Evolutionary conservation across 1,284 basidiomycete species (phyloP), one percentile per base, ranked within the genome.

Genomic region (Moesziomyces antarcticus): DNA sequence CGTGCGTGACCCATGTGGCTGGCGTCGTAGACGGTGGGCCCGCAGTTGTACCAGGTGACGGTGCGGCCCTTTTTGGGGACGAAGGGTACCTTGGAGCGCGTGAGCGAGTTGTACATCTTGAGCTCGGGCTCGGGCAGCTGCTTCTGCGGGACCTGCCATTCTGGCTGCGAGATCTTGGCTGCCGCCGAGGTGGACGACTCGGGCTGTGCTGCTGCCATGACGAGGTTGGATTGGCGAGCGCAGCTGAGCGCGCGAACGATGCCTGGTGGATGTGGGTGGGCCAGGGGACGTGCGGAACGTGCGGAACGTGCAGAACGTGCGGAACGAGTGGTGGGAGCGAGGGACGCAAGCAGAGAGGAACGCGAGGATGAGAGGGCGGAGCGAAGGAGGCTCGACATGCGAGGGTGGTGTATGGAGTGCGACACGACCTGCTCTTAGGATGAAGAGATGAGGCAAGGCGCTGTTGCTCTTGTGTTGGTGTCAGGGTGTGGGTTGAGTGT

Each of bases 1-100:
- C 96, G 90, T 8, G 97, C 97, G 87, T 99, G 97, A 5, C 97
- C 97, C 93, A 99, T 96, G 85, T 99, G 97, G 47, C 93, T 92
- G 14, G 94, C 90, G 87, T 99, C 97, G 84, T 99, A 99, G 8
- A 99, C 97, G 1, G 97, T 99, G n/a, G 97, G 97, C 8, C 97
- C 79, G 82, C 95, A 97, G 84, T 96, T 97, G 85, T 98, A 98
- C 97, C 97, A 99, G 81, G 97, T 97, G 20, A 99, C 91, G 79
- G 90, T 90, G n/a, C 90, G 89, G 0, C 92, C 93, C 71, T 91
- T 88, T 63, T 86, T 89, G 10, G 96, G 91, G 14, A 93, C 86
- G 75, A 99, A 98, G 65, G 78, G 77, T 11, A 65, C 68, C 88
- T 99, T 99, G 40, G 90, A 89, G 77, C 91, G 90, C 37, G 96